Evolutionary conservation across 1,284 basidiomycete genomes (phyloP), one percentile per base, ranked within the genome.

Genomic region (Fomitopsis palustris): DNA sequence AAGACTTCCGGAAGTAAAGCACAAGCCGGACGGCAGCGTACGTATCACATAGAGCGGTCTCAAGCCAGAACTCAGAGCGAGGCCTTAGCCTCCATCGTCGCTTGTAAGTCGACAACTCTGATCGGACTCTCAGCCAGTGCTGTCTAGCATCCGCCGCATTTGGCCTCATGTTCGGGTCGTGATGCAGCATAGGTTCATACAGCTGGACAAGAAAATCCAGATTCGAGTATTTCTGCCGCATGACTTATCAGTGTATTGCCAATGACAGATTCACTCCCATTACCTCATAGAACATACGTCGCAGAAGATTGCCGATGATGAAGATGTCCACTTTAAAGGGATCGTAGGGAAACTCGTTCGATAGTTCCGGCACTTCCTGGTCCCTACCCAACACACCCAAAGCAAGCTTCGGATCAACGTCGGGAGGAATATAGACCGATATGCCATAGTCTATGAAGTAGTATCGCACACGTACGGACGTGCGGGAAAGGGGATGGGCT

Each of bases 291-390:
- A 72, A 66, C 19, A 65, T 61, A n/a, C 59, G 59, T 3, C 52
- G 25, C 27, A 62, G 66, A 1, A 72, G 27, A 39, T 72, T 67
- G 0, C 69, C 71, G 1, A 73, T 47, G 3, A 67, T 59, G 62
- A 61, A 73, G 16, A 74, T 64, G 43, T 74, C 72, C n/a, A 69
- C 63, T 53, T 67, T 65, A 63, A 70, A 72, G 0, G 72, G 64
- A 49, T 73, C 67, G 54, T 72, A 73, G 0, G 70, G 68, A 4
- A 62, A 53, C 2, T 38, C 41, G 2, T 55, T 38, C 0, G 68
- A 70, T 0, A 73, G 59, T 41, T 74, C 73, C 0, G 73, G 72
- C 0, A 68, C 67, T 0, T 67, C 60, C 21, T 58, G 57, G 43
- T 71, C 69, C n/a, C 67, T 54, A 0, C 71, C 70, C 5, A 60